A percentile compares a stretch with the other conserved stretches of the same genome.
Conservation (phyloP, 1,284 basidiomycete genomes). For the Phellinidium pouzarii region DNA sequence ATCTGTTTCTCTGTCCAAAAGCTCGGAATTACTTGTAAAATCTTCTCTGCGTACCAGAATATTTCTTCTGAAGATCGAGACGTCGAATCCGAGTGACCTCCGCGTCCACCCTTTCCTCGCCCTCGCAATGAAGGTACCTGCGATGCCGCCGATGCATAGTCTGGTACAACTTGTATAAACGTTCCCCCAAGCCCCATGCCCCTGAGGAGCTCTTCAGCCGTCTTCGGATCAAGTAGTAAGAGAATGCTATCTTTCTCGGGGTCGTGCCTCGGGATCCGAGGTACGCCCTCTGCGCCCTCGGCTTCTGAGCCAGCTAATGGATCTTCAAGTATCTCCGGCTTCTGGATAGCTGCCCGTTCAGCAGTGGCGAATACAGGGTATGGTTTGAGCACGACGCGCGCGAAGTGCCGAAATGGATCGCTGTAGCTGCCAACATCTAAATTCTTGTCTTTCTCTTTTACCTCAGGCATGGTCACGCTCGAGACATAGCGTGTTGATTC, state of each 20-base stretch:
- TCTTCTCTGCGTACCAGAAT: conserved; percentile 39
- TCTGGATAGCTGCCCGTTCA: conserved; percentile 12
- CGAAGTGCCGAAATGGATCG: conserved; percentile 40
- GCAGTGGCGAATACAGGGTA: conserved; percentile 22
- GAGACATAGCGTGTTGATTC: conserved; percentile 43
- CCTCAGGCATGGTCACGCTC: conserved; percentile 19
- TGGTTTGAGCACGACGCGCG: conserved; percentile 45
- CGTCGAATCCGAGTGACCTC: conserved; percentile 29
- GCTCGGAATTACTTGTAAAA: conserved; percentile 26
- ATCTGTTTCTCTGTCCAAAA: conserved; percentile 18
- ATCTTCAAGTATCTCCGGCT: conserved; percentile 15
- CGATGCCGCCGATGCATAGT: conserved; percentile 21
- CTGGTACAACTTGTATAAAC: conserved; percentile 54
- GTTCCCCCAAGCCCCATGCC: conserved; percentile 53
- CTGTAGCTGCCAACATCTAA: conserved; percentile 25
- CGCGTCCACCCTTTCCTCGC: conserved; percentile 6
- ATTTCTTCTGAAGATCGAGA: conserved; percentile 21
- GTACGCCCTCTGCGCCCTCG: conserved; percentile 6
- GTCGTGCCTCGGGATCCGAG: conserved; percentile 33
- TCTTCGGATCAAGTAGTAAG: conserved; percentile 43
- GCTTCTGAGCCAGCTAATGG: conserved; percentile 7
- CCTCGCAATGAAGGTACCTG: not conserved
- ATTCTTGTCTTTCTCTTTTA: conserved; percentile 6
- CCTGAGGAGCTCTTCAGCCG: conserved; percentile 33
- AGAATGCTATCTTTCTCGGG: conserved; percentile 47